Conservation (phyloP, 2,329 filamentous ascomycete species). For the Pyricularia sp. region DNA sequence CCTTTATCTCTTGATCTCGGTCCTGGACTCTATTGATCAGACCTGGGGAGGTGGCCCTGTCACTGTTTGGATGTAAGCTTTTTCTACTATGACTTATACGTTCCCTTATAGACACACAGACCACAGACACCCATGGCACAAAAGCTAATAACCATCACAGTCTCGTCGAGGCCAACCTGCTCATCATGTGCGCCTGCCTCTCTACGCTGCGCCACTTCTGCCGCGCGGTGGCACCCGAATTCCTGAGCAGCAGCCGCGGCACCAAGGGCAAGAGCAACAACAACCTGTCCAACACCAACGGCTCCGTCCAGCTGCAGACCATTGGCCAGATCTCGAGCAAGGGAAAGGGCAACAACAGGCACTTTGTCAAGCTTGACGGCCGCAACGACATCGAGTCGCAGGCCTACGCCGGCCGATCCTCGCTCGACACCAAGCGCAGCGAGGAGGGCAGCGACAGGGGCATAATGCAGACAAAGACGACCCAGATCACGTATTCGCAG, state of each 20-base stretch:
- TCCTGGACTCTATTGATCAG: too few species aligned
- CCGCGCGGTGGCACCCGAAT: neutral
- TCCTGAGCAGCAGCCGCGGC: neutral
- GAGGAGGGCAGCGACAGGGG: conserved; percentile 1
- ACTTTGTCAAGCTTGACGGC: neutral
- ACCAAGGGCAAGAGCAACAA: neutral
- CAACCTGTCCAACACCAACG: neutral
- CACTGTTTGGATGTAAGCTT: too few species aligned
- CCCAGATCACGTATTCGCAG: neutral
- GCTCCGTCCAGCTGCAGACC: neutral
- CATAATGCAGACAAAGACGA: neutral
- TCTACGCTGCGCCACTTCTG: conserved; percentile 6
- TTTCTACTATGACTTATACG: too few species aligned
- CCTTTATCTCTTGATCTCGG: too few species aligned
- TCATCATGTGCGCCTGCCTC: conserved; percentile 6
- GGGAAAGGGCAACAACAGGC: neutral
- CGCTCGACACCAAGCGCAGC: neutral
- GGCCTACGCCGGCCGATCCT: conserved; percentile 2
- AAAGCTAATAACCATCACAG: neutral
- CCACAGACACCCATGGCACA: too few species aligned
- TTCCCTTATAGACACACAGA: too few species aligned
- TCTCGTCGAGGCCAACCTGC: conserved; percentile 6
- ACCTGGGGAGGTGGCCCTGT: too few species aligned
- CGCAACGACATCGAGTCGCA: neutral
- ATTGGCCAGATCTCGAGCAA: conserved; percentile 1